A percentile compares a stretch with the other conserved stretches of the same genome.
phyloP scores from a whole-genome alignment of 495 filamentous ascomycete species.

The Penicillium ochrochloron region DNA sequence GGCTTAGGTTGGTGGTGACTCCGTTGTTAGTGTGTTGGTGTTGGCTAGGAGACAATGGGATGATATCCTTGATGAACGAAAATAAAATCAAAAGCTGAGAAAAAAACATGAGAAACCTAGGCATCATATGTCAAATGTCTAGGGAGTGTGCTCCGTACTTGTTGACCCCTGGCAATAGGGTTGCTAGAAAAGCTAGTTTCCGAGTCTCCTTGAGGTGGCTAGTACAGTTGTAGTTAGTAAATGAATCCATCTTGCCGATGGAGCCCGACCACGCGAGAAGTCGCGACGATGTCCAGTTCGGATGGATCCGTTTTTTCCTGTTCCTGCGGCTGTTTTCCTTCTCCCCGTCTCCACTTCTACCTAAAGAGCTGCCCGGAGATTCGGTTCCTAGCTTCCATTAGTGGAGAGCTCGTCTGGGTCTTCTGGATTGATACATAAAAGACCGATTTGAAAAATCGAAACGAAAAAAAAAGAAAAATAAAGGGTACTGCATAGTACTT shows the following conservation, averaged over 20 bases:
- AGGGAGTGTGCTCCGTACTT: no score
- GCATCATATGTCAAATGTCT: constrained; percentile 33
- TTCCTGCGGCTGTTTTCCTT: constrained; percentile 36
- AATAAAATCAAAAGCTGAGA: not conserved
- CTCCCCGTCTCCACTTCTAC: constrained; percentile 29
- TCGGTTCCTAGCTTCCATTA: constrained; percentile 32
- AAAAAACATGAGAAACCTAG: constrained; percentile 20
- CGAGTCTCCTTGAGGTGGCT: constrained; percentile 1
- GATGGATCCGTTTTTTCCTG: constrained; percentile 35
- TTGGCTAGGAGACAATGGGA: constrained; percentile 21
- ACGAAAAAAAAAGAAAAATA: not conserved
- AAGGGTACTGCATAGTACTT: constrained; percentile 17
- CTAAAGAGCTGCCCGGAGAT: constrained; percentile 30
- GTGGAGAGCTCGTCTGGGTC: constrained; percentile 29
- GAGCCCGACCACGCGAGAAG: constrained; percentile 37
- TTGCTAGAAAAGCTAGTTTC: constrained; percentile 11
- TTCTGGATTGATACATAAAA: constrained; percentile 8
- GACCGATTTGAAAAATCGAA: not conserved
- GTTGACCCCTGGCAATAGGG: constrained; percentile 20
- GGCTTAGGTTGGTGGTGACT: not conserved
- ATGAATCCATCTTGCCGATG: constrained; percentile 24
- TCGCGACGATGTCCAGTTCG: constrained; percentile 23
- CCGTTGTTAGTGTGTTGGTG: not conserved
- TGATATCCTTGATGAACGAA: not conserved
- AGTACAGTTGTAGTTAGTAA: constrained; percentile 13